Conservation (phyloP, 2,329 filamentous ascomycete species). For the Ustulina deusta region DNA sequence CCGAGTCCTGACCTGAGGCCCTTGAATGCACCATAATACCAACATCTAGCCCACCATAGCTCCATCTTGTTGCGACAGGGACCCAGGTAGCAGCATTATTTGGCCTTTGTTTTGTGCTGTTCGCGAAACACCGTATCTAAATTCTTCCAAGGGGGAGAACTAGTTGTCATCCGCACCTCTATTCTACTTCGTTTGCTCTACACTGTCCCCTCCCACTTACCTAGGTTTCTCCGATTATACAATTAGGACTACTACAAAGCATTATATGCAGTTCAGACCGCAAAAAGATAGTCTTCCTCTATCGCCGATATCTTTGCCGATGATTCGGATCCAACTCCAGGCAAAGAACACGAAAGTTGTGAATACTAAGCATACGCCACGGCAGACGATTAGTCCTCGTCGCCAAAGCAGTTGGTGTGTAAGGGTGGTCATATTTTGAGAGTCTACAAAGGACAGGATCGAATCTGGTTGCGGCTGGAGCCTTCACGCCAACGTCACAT, state of each 20-base stretch:
- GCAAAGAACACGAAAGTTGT: conserved; percentile 16
- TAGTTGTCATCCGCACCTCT: conserved; percentile 17
- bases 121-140: conserved; percentile 1
- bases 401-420: conserved; percentile 11
- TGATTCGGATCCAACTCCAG: not conserved
- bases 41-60: conserved; percentile 15
- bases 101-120: conserved; percentile 12
- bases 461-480: conserved; percentile 9
- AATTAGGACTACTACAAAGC: not conserved
- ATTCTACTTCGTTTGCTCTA: not conserved
- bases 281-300: conserved; percentile 1
- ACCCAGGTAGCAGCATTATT: conserved; percentile 1
- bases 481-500: conserved; percentile 14
- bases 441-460: conserved; percentile 16
- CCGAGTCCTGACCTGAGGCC: conserved; percentile 11
- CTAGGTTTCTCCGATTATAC: not conserved
- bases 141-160: conserved; percentile 1
- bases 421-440: conserved; percentile 14
- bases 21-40: conserved; percentile 12
- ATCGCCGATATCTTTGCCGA: conserved; percentile 13
- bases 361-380: conserved; percentile 8
- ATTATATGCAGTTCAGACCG: conserved; percentile 7
- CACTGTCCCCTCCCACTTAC: not conserved
- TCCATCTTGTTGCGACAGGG: conserved; percentile 23
- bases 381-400: conserved; percentile 15